phyloP scores from a whole-genome alignment of 2,329 filamentous ascomycete species.

The Teratosphaeria zuluensis region DNA sequence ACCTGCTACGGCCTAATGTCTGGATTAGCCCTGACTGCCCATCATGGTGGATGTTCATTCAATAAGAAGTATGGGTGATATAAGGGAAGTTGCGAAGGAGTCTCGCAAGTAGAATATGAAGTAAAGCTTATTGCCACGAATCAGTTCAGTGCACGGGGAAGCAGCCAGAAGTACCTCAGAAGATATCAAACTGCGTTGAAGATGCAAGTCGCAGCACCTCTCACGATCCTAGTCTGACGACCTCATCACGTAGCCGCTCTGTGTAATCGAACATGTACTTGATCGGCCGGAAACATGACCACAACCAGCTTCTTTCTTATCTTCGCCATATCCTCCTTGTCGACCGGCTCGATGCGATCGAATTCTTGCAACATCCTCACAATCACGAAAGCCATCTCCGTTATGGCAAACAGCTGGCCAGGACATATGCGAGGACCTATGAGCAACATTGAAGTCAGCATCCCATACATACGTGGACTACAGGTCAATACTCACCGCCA shows the following conservation, averaged over 20 bases:
- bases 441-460: background rate
- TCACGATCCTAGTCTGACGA: no score
- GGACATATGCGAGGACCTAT: constrained; percentile 28
- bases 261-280: constrained; percentile 15
- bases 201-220: no score
- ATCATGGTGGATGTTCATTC: no score
- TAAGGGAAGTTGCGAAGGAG: no score
- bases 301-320: constrained; percentile 13
- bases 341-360: constrained; percentile 14
- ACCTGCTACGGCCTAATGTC: background rate
- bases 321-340: constrained; percentile 8
- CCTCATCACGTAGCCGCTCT: background rate
- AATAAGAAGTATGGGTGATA: no score
- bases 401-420: constrained; percentile 38
- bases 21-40: no score
- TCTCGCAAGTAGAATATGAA: no score
- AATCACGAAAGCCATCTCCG: constrained; percentile 35
- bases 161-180: no score
- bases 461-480: background rate
- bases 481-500: background rate
- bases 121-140: no score
- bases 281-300: constrained; percentile 17
- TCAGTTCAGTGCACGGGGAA: no score
- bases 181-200: no score
- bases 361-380: constrained; percentile 34